phyloP scores from a whole-genome alignment of 108 stramenopile species.

The Nitzschia inconspicua region DNA sequence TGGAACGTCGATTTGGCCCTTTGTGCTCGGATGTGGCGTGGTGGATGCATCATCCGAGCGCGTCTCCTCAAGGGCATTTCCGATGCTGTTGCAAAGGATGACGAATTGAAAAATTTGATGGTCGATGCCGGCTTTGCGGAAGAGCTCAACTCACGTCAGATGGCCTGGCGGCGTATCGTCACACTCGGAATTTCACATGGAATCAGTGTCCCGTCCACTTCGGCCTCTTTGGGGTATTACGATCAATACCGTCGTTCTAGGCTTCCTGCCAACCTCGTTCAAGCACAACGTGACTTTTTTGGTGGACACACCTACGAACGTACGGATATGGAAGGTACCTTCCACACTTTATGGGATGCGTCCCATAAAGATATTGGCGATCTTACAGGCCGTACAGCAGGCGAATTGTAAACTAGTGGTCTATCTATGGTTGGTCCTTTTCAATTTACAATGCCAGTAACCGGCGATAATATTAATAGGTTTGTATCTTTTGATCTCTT shows the following conservation, averaged over 20 bases:
- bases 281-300: conserved; percentile 99
- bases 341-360: conserved; percentile 93
- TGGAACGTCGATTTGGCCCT: conserved; percentile 92
- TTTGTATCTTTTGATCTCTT: too few relatives aligned
- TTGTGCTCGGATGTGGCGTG: conserved; percentile 98
- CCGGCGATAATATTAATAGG: too few relatives aligned
- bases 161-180: conserved; percentile 93
- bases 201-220: conserved; percentile 86
- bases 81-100: conserved; percentile 72
- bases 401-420: conserved; percentile 65
- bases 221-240: conserved; percentile 90
- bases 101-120: conserved; percentile 85
- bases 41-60: conserved; percentile 99
- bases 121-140: conserved; percentile 90
- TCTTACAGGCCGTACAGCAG: conserved; percentile 84
- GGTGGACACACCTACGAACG: conserved; percentile 98
- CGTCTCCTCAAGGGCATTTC: conserved; percentile 90
- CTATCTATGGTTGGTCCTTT: too few relatives aligned
- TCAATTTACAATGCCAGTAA: too few relatives aligned
- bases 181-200: conserved; percentile 88
- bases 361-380: conserved; percentile 94
- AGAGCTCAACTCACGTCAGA: conserved; percentile 77
- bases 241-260: conserved; percentile 90
- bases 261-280: conserved; percentile 93
- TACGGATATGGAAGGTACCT: conserved; percentile 77